Base-by-base conservation (phyloP, 1,139 yeast species). In the Scheffersomyces lignicola region DNA sequence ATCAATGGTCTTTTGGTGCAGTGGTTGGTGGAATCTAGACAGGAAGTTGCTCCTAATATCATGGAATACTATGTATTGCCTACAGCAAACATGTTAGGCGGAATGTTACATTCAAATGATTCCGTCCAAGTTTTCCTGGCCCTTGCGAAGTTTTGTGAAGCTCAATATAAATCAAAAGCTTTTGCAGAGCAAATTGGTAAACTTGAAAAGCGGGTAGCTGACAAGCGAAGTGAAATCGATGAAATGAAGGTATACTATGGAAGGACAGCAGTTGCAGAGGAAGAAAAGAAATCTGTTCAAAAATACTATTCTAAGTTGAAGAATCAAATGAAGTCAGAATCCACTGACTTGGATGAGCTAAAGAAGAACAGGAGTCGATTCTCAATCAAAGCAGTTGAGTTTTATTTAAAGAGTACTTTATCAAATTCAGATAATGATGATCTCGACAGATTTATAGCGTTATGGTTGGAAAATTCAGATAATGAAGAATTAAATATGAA, bases 81-180 rank as follows among this genome's bases (percentile, higher is more conserved):
- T 1, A 68, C 74, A 0, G 52, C 60, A 6, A 45, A 47, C 1
- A 34, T 38, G 8, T 54, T 62, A 10, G 42, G 46, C 7, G 32
- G 34, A 0, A 45, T 55, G 8, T 38, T 50, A 17, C 45, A 51
- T 27, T 49, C 47, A 30, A 14, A 47, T 25, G 48, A 52, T 42
- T 35, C 52, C 35, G 74, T 83, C 0, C 58, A 62, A 23, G 70
- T 80, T 2, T 83, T 59, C 49, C 81, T 76, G 41, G 64, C 70
- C 3, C 73, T 85, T 47, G 97, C 90, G 0, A 66, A 70, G 22
- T 90, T 90, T 51, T 87, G 97, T 52, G 87, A 85, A 47, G 61
- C 63, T 6, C 94, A 86, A 48, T 63, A 76, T 30, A 71, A 73
- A 41, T 70, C 76, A 2, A 54, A 67, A 3, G 58, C 61, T 2